Percentiles rank a stretch among this genome's conserved stretches.
phyloP scores from a whole-genome alignment of 2,329 filamentous ascomycete genomes.

The Diplodia scrobiculata region DNA sequence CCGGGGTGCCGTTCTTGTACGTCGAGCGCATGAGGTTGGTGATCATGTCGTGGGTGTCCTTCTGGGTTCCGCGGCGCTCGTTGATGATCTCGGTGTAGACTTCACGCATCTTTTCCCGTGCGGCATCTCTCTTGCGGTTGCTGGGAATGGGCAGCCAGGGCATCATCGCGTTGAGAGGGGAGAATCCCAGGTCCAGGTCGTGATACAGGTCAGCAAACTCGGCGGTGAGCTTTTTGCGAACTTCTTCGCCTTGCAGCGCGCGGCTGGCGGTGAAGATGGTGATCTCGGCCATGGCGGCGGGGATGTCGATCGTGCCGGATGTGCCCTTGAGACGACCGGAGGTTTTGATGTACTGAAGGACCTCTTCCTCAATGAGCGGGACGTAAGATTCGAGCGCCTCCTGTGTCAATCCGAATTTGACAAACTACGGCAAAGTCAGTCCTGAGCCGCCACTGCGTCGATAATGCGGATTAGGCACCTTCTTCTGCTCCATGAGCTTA shows the following conservation, averaged over 20 bases:
- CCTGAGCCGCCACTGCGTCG: neutral
- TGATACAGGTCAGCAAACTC: slow-evolving; percentile 76
- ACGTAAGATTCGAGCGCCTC: slow-evolving; percentile 71
- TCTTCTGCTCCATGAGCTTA: slow-evolving; percentile 40
- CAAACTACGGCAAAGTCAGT: slow-evolving; percentile 53
- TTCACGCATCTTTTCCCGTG: slow-evolving; percentile 73
- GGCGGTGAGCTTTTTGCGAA: slow-evolving; percentile 72
- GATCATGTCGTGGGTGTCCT: slow-evolving; percentile 68
- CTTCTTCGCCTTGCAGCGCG: slow-evolving; percentile 74
- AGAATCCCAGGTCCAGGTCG: slow-evolving; percentile 80
- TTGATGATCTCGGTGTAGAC: slow-evolving; percentile 78
- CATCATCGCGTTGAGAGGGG: slow-evolving; percentile 78
- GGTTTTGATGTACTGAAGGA: slow-evolving; percentile 67
- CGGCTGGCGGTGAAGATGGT: slow-evolving; percentile 85
- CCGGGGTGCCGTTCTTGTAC: slow-evolving; percentile 72
- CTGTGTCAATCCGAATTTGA: slow-evolving; percentile 72
- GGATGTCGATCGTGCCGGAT: slow-evolving; percentile 65
- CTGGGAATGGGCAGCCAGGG: slow-evolving; percentile 79
- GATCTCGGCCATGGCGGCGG: slow-evolving; percentile 73
- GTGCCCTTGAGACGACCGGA: slow-evolving; percentile 63
- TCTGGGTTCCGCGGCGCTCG: slow-evolving; percentile 52
- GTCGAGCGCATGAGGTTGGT: slow-evolving; percentile 76
- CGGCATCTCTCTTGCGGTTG: slow-evolving; percentile 73
- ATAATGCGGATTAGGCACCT: neutral
- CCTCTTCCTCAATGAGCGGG: slow-evolving; percentile 70